Evolutionary conservation across 2,329 filamentous ascomycete genomes (phyloP), one percentile per base, ranked within the genome.

Genomic region (Pseudopyrenochaeta lycopersici): DNA sequence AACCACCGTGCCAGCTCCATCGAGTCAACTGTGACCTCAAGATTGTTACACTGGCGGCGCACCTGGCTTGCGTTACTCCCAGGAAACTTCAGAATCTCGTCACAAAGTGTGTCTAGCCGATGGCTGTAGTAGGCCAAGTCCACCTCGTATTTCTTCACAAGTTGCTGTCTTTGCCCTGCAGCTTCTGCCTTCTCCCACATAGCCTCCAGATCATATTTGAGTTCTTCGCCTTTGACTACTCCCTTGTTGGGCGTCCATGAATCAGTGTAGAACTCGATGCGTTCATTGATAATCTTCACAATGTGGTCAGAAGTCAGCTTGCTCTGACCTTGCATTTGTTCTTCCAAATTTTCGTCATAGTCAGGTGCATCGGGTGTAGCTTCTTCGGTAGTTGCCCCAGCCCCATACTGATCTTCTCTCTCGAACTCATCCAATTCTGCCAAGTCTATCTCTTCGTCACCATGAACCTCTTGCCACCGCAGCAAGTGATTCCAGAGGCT

Each of bases 11-110:
- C 70, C 33, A 84, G 73, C 64, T 88, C 78, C 43, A 84, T 83
- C 49, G 89, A 83, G 31, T 85, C 82, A 1, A 97, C 75, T 3
- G 82, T 91, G 4, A 80, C 77, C 54, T 94, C 87, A 49, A 96
- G 77, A 31, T 77, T 82, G 10, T 77, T 74, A 43, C 87, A 86
- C 63, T 86, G 84, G 5, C 74, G 76, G 21, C 79, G 76, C 12
- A 95, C 68, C 12, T 87, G 80, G 1, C 73, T 64, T 18, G 78
- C 76, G 7, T 77, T 83, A 10, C 31, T 75, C 71, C 84, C 88
- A 91, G 27, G 79, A 9, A 30, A 47, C 10, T 47, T 49, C 0
- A 46, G 11, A 2, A 73, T 68, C 21, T 66, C 56, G 0, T 64
- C 55, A 23, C 64, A 62, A 0, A 70, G 14, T 9, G 1, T 47